Base-by-base conservation (phyloP, 2,329 filamentous ascomycete species). In the Exophiala sideris region DNA sequence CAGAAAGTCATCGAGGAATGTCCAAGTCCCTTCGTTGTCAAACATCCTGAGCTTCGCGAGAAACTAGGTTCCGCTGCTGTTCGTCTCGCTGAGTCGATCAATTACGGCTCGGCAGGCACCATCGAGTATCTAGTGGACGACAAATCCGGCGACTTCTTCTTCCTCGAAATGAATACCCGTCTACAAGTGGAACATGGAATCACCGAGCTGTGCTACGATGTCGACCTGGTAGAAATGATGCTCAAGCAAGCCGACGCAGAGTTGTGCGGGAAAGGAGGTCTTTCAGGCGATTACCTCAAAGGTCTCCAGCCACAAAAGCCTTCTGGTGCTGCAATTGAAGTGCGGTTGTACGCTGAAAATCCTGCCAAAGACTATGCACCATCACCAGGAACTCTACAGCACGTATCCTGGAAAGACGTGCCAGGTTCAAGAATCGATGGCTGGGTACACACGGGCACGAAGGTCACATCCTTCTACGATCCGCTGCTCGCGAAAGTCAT, bases 1-100 rank as follows among this genome's bases (percentile, higher is more conserved):
- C 91, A 96, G 68, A 96, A 96, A 73, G 88, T 95, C 39, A 80
- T 96, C 18, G 91, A 96, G 68, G 91, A 96, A 71, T 91, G 87
- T 2, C 91, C 91, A 0, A 89, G 88, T 11, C 89, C 90, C 0
- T 85, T 85, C 55, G 73, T 82, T 0, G 70, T 72, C 45, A 71
- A 65, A 39, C 71, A 77, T 49, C 68, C 69, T 75, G 82, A 69
- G 79, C 84, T 83, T 76, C 86, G 65, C 69, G 82, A 73, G 79
- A 83, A 68, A 80, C 82, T 83, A 10, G 70, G 74, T 1, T 84
- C 85, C 2, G 79, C 87, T 10, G 89, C 91, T 3, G 87, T 95
- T 3, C 82, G 83, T n/a, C 72, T 83, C 14, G 79, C 79, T 0
- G 74, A 77, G 60, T 76, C 74, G 0, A 74, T 81, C 54, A 71